Base-by-base conservation (phyloP, 164 flowering plant species). In the Akebia trifoliata region DNA sequence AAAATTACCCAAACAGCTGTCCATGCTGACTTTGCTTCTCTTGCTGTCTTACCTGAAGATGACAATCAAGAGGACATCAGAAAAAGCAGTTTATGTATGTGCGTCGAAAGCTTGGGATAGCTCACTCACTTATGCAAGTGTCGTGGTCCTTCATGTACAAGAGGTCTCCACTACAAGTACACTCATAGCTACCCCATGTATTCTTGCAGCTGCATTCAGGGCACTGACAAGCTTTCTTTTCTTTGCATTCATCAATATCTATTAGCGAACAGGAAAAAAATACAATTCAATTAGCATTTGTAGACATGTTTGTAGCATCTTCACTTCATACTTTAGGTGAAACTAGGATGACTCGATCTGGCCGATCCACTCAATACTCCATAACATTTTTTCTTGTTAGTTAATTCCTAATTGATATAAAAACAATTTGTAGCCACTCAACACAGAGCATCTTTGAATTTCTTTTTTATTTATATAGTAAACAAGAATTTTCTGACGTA, bases 201-300 rank as follows among this genome's bases (percentile, higher is more conserved):
- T 90, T 72, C 71, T 85, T 81, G 76, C 97, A 90, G 69, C 76
- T 74, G 79, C 97, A 90, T 65, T 76, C 83, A 36, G 92, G 69
- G 76, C 97, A 90, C 63, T 85, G 92, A 62, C 97, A 90, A 25
- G 87, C 95, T 63, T 71, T 83, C 67, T 72, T 87, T 50, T 85
- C 88, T 68, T 85, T 79, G 85, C 97, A 90, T 70, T 90, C 97
- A 76, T 90, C 81, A 51, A 90, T 46, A 80, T 90, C 97, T 90
- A 80, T 46, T 37, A 32, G 44, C 6, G 44, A 30, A n/a, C 32
- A 57, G 12, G 50, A 30, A 21, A 47, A 31, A 54, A 49, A 47
- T 50, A 34, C 35, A 49, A 2, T 10, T 34, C 6, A 15, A 28
- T 26, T 14, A 28, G 24, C 20, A 29, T 7, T 50, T 11, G 54